Conservation (phyloP, 2,329 filamentous ascomycete species). For the Aspergillus bombycis region DNA sequence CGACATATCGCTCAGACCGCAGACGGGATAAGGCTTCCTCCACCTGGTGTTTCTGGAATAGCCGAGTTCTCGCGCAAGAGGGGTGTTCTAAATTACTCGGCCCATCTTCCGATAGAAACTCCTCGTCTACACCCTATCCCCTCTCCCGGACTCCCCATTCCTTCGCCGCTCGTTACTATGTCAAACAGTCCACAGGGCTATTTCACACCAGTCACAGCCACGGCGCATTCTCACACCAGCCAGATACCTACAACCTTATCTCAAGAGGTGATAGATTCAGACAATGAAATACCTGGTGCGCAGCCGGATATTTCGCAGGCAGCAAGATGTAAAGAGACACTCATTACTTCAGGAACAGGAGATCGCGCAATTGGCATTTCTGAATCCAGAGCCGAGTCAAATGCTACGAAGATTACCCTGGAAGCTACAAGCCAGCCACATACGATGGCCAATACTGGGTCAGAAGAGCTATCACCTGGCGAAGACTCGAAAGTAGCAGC, state of each 20-base stretch:
- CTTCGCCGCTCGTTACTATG: conserved; percentile 41
- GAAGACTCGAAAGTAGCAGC: background rate
- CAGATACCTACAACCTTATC: conserved; percentile 4
- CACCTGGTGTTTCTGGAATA: conserved; percentile 4
- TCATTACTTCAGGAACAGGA: background rate
- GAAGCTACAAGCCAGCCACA: background rate
- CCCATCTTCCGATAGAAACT: conserved; percentile 35
- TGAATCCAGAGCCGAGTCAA: background rate
- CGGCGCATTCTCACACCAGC: conserved; percentile 15
- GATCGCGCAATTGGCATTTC: background rate
- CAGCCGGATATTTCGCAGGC: background rate
- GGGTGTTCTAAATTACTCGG: background rate
- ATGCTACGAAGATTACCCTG: background rate
- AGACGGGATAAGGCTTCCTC: conserved; percentile 10
- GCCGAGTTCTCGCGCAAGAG: conserved; percentile 6
- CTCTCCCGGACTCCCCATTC: conserved; percentile 43
- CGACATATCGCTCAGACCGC: conserved; percentile 4
- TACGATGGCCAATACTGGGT: background rate
- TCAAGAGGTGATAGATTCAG: background rate
- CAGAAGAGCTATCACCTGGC: background rate
- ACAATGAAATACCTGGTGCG: conserved; percentile 3
- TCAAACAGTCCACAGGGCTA: conserved; percentile 32
- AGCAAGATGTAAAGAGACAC: background rate
- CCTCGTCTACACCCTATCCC: conserved; percentile 43
- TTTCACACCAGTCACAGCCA: conserved; percentile 30